phyloP scores from a whole-genome alignment of 1,284 basidiomycete genomes.

The Melanopsichium pennsylvanicum region DNA sequence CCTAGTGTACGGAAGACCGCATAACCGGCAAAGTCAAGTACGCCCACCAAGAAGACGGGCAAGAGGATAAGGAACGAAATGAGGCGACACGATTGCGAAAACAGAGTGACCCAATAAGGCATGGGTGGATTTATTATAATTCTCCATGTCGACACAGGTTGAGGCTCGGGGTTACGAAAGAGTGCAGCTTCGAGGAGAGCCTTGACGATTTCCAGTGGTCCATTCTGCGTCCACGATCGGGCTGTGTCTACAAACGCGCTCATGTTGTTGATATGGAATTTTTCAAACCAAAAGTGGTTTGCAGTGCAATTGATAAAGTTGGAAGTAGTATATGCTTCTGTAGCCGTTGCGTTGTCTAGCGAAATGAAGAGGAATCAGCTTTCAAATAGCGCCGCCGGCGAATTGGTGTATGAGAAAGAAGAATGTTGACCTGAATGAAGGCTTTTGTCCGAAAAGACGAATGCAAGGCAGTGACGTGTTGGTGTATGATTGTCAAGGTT shows the following conservation, averaged over 20 bases:
- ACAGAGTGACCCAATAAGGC: constrained; percentile 29
- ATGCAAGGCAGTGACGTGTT: too few species aligned
- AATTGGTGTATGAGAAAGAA: too few species aligned
- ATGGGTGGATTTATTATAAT: constrained; percentile 37
- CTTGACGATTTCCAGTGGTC: not conserved
- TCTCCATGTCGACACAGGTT: constrained; percentile 19
- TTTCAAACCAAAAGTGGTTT: too few species aligned
- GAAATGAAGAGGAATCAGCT: too few species aligned
- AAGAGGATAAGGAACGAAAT: constrained; percentile 49
- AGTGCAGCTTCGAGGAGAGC: constrained; percentile 19
- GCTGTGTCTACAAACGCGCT: constrained; percentile 1
- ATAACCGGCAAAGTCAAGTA: constrained; percentile 58
- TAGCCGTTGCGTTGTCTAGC: too few species aligned
- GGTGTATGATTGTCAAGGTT: too few species aligned
- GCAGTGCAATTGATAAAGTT: too few species aligned
- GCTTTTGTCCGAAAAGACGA: too few species aligned
- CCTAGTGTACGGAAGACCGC: constrained; percentile 59
- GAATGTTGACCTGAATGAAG: too few species aligned
- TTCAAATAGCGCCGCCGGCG: too few species aligned
- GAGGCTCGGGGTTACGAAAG: constrained; percentile 30
- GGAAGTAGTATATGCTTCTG: too few species aligned
- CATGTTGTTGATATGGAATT: constrained; percentile 8
- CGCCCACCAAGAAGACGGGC: constrained; percentile 45
- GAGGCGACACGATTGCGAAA: constrained; percentile 31
- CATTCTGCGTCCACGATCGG: constrained; percentile 11